Base-by-base conservation (phyloP, 2,329 filamentous ascomycete genomes). In the Fusarium pseudograminearum region DNA sequence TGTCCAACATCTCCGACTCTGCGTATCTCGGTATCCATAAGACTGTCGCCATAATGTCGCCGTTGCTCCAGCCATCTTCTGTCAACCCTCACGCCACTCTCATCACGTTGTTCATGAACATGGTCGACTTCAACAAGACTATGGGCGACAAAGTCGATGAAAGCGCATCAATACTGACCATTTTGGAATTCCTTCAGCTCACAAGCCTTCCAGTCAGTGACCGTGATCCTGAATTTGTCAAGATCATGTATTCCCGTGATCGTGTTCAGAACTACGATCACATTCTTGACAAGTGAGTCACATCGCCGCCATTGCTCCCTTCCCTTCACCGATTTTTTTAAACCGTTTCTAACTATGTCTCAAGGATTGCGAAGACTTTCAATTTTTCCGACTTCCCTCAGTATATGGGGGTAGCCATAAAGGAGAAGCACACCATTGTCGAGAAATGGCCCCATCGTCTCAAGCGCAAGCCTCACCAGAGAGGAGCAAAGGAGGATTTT, bases 1-100 rank as follows among this genome's bases (percentile, higher is more conserved):
- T 53, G 4, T 69, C 64, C 2, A 65, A 61, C 8, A 42, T 68
- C 7, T 44, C 36, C 11, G 67, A 68, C 14, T 12, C 4, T 1
- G 40, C 3, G 2, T 53, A 61, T 20, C 38, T 68, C 1, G 45
- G 53, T 6, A 38, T 68, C 3, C 40, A 24, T 18, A 28, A 16
- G 9, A 45, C 50, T 3, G 16, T 54, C 12, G 14, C 7, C 4
- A 8, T 33, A 1, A 33, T 69, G 28, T 20, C 16, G 2, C 64
- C 48, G 4, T 22, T 69, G 10, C 59, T 68, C 11, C 52, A 36
- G 11, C 11, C 22, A 2, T 42, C 15, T 34, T 16, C 45, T 7
- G 11, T 15, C 5, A 68, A 69, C n/a, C 48, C 52, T 18, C 51
- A 61, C 8, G 64, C 60, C 10, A 69, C 66, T 10, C 41, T 69